Conservation (phyloP, 306 rosid species). For the Cicer chorassanicum region DNA sequence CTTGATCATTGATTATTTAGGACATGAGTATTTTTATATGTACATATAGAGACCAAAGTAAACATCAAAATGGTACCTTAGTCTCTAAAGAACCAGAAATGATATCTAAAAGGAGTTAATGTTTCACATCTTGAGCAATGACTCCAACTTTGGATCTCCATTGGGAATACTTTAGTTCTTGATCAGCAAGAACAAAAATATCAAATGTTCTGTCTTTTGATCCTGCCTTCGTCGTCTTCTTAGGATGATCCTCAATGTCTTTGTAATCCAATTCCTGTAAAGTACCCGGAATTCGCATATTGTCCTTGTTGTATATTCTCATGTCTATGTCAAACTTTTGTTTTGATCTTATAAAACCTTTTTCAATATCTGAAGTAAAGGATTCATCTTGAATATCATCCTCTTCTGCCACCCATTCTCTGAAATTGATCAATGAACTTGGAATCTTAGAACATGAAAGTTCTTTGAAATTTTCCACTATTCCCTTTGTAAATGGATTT, state of each 20-base stretch:
- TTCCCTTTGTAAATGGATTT: conserved; percentile 70
- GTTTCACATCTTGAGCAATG: conserved; percentile 35
- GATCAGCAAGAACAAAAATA: conserved; percentile 47
- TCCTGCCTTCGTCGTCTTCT: conserved; percentile 50
- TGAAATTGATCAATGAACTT: conserved; percentile 64
- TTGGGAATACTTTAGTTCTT: conserved; percentile 45
- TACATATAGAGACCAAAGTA: conserved; percentile 36
- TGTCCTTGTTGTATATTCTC: conserved; percentile 59
- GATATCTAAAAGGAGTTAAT: conserved; percentile 47
- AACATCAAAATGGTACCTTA: conserved; percentile 59
- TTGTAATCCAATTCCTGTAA: conserved; percentile 67
- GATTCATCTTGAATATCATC: conserved; percentile 51
- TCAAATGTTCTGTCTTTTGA: conserved; percentile 46
- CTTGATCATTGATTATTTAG: conserved; percentile 36
- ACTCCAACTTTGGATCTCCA: conserved; percentile 40
- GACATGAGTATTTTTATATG: conserved; percentile 27
- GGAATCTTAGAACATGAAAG: conserved; percentile 77
- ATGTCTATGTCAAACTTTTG: conserved; percentile 65
- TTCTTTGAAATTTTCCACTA: conserved; percentile 63
- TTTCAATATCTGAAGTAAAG: conserved; percentile 52
- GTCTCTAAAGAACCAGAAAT: conserved; percentile 40
- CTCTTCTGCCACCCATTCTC: conserved; percentile 64
- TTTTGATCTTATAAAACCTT: conserved; percentile 57
- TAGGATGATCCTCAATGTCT: conserved; percentile 54
- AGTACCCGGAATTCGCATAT: conserved; percentile 51